These are phyloP conservation scores for Debaryomyces tyrocola DNA, from an alignment of 805 yeast genomes.

Conservation along the genomic window DNA sequence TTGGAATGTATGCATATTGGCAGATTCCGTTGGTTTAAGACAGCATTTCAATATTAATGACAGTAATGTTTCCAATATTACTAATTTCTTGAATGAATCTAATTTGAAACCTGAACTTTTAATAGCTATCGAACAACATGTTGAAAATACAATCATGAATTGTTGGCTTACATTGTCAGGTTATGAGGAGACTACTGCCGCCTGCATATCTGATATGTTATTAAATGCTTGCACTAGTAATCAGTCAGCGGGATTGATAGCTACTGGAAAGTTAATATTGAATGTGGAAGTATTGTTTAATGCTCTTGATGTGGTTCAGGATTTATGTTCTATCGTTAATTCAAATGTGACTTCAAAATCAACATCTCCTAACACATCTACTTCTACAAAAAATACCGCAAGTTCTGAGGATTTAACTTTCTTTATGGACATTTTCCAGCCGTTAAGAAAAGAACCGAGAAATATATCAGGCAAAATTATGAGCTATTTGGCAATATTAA, in stretches of 20 bases:
- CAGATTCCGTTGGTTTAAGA: slow-evolving; percentile 55
- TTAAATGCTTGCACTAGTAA: slow-evolving; percentile 76
- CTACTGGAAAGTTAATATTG: slow-evolving; percentile 70
- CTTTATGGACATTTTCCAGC: slow-evolving; percentile 31
- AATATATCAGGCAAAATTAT: slow-evolving; percentile 86
- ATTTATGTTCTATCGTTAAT: slow-evolving; percentile 14
- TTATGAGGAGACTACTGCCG: slow-evolving; percentile 88
- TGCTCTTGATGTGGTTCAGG: slow-evolving; percentile 59
- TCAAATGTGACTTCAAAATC: not conserved
- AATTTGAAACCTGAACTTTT: slow-evolving; percentile 46
- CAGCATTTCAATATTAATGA: slow-evolving; percentile 11
- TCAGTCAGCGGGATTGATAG: slow-evolving; percentile 61
- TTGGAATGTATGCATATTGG: slow-evolving; percentile 84
- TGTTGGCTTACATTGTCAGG: slow-evolving; percentile 88
- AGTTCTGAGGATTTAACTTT: slow-evolving; percentile 3
- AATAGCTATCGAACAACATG: slow-evolving; percentile 57
- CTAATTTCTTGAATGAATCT: slow-evolving; percentile 4
- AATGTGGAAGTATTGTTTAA: slow-evolving; percentile 75
- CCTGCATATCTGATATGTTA: slow-evolving; percentile 88
- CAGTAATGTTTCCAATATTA: slow-evolving; percentile 8
- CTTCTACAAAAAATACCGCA: not conserved
- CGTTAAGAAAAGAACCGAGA: slow-evolving; percentile 66
- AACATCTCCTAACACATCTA: not conserved
- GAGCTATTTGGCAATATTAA: slow-evolving; percentile 79
- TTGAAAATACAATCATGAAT: slow-evolving; percentile 57